Conservation (phyloP, 176 grass and related monocot genomes). For the Tillandsia fasciculata region DNA sequence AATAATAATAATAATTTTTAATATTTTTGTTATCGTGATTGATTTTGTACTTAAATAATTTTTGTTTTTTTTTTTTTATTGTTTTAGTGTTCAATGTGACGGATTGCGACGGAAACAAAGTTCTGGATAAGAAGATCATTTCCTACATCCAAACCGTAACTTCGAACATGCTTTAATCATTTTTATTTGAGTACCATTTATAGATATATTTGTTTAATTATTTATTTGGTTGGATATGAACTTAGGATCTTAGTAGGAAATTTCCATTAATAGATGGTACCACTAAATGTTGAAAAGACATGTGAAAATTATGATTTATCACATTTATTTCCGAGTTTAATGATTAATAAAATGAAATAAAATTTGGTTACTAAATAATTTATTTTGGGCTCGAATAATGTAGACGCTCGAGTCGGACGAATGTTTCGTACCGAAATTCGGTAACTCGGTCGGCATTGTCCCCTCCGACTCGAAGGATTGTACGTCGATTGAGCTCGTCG, state of each 20-base stretch:
- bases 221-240: not conserved
- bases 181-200: no score
- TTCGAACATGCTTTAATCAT: not conserved
- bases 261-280: no score
- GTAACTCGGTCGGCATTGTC: conserved; percentile 47
- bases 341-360: no score
- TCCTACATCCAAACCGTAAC: conserved; percentile 70
- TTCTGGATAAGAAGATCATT: conserved; percentile 43
- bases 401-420: conserved; percentile 69
- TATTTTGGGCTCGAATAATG: not conserved
- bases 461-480: conserved; percentile 44
- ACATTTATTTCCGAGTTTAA: no score
- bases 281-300: no score
- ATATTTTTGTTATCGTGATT: no score
- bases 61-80: not conserved
- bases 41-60: no score
- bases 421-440: conserved; percentile 43
- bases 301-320: no score
- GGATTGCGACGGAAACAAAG: conserved; percentile 57
- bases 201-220: no score
- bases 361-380: no score
- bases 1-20: no score
- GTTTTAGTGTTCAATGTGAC: conserved; percentile 76
- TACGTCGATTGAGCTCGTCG: conserved; percentile 71
- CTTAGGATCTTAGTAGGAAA: not conserved